Conservation (phyloP, 2,329 filamentous ascomycete genomes). For the Fusarium paranaense region DNA sequence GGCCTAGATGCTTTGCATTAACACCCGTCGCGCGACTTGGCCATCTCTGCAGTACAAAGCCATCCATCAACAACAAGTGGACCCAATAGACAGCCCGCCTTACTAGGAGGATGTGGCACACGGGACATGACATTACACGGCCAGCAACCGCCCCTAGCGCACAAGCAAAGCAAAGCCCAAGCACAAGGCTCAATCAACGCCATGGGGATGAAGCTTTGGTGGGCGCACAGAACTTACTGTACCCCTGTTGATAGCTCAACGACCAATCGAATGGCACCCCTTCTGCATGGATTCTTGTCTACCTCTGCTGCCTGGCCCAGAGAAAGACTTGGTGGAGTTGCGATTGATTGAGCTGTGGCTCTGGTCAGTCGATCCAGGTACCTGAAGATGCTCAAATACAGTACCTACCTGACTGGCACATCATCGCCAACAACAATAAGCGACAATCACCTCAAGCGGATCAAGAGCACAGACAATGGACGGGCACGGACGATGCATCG, state of each 20-base stretch:
- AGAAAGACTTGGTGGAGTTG: conserved; percentile 7
- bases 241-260: background rate
- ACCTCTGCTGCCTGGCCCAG: conserved; percentile 32
- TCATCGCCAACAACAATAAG: background rate
- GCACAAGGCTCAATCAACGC: conserved; percentile 28
- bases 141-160: conserved; percentile 1
- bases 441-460: conserved; percentile 1
- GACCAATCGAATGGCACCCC: conserved; percentile 10
- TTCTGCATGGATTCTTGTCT: conserved; percentile 2
- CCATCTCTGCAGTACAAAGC: conserved; percentile 18
- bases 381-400: background rate
- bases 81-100: background rate
- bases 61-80: conserved; percentile 14
- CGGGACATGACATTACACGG: background rate
- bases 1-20: conserved; percentile 34
- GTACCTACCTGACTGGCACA: background rate
- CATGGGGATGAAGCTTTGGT: conserved; percentile 7
- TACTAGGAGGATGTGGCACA: conserved; percentile 4
- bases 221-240: background rate
- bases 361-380: conserved; percentile 19
- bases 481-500: conserved; percentile 6
- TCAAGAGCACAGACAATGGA: conserved; percentile 22
- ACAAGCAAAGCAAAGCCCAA: conserved; percentile 17
- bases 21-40: conserved; percentile 4
- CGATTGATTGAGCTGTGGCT: background rate